Base-by-base conservation (phyloP, 345 rosid genomes). In the Barbarea vulgaris region DNA sequence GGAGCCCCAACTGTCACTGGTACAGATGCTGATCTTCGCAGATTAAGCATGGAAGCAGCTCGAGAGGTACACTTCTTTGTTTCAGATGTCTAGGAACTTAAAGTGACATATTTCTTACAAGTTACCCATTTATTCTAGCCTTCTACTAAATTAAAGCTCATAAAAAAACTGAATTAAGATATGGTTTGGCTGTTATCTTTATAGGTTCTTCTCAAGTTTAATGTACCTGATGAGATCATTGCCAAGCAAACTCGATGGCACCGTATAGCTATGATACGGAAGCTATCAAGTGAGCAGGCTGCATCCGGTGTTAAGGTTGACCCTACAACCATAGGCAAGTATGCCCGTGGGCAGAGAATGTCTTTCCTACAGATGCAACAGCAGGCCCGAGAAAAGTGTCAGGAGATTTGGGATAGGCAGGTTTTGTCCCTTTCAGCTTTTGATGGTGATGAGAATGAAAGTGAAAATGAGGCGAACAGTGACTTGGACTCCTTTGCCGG, bases 41-140 rank as follows among this genome's bases (percentile, higher is more conserved):
- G 99, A 82, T 79, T 95, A 82, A 95, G 98, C 83, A 92, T 95
- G 99, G 99, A 95, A 82, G 99, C 98, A 76, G 99, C 98, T 75
- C 85, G 99, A 63, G 99, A 92, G 94, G 98, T 95, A 67, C 56
- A 79, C 54, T 48, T 64, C 22, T 62, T 64, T 67, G 37, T 56
- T 73, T 77, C 34, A 57, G 55, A 77, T 39, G 55, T 50, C 73
- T 39, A 64, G 46, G 28, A 71, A 47, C 47, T 55, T 47, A 7
- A 48, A 55, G 6, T 4, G 33, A 15, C 76, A 57, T 64, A 11
- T 36, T 63, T 71, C 24, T 65, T 70, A 64, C 76, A 63, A 60
- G 58, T 34, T 46, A 6, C 54, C 33, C 30, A 9, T 55, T 55
- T 56, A 18, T 24, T 76, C 19, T 47, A 27, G 14, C 11, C 52